phyloP scores from a whole-genome alignment of 129 eudicot species.

The Gnaphalium uliginosum region DNA sequence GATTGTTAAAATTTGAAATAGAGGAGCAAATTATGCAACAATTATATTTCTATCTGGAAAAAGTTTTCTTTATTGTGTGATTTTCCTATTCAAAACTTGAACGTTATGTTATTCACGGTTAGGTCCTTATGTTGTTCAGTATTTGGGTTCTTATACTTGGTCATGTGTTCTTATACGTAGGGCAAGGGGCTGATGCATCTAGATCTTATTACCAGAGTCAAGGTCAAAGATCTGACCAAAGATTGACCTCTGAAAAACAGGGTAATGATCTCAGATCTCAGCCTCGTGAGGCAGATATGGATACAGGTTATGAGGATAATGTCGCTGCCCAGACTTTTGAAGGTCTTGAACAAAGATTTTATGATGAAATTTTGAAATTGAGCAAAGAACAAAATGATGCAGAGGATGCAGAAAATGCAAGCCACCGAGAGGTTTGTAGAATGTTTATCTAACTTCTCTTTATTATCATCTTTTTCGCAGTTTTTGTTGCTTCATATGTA shows the following conservation, averaged over 20 bases:
- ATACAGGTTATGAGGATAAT: conserved; percentile 71
- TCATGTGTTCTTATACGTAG: conserved; percentile 36
- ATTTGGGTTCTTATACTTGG: conserved; percentile 22
- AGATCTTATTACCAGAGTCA: conserved; percentile 68
- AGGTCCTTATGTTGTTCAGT: conserved; percentile 9
- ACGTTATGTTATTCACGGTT: not conserved
- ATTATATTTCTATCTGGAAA: not conserved
- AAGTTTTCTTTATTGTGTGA: not conserved
- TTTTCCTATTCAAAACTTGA: not conserved
- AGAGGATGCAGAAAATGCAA: conserved; percentile 87
- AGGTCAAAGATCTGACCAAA: conserved; percentile 65
- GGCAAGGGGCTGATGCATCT: conserved; percentile 65
- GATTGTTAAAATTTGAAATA: no score
- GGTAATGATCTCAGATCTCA: conserved; percentile 64
- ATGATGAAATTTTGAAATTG: conserved; percentile 71
- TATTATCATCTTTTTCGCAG: not conserved
- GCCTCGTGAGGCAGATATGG: conserved; percentile 73
- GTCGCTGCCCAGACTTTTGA: conserved; percentile 53
- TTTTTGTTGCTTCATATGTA: not conserved
- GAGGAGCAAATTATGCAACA: not conserved
- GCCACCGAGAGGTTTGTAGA: conserved; percentile 77
- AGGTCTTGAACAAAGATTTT: conserved; percentile 82
- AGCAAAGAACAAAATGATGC: conserved; percentile 76
- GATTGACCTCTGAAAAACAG: conserved; percentile 53
- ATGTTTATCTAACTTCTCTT: conserved; percentile 5